Percentiles rank a stretch among this genome's conserved stretches.
These are phyloP conservation scores for Pholiota microspora DNA, from an alignment of 768 basidiomycete genomes.

Conservation along the genomic window DNA sequence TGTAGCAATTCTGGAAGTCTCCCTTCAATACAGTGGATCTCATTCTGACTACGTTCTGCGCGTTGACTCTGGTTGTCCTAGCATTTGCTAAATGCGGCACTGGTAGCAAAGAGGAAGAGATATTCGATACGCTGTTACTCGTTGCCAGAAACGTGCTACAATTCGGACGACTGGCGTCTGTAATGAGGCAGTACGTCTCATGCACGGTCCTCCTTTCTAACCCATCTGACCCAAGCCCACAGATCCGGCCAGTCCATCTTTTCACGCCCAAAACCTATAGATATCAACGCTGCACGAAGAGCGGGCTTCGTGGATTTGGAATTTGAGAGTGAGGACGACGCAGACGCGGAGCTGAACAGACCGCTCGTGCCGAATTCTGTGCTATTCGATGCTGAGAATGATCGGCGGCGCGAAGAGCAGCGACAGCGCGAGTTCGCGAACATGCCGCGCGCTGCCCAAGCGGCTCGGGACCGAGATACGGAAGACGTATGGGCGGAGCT, in stretches of 20 bases:
- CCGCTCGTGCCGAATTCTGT: constrained; percentile 61
- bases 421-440: constrained; percentile 36
- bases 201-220: constrained; percentile 8
- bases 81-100: constrained; percentile 83
- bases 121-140: constrained; percentile 89
- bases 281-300: constrained; percentile 68
- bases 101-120: constrained; percentile 88
- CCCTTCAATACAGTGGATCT: constrained; percentile 90
- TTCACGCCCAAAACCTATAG: constrained; percentile 82
- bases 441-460: constrained; percentile 62
- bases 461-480: constrained; percentile 52
- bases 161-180: constrained; percentile 87
- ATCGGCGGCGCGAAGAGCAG: constrained; percentile 18
- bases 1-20: constrained; percentile 95
- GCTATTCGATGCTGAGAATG: constrained; percentile 56
- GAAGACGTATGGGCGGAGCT: constrained; percentile 75
- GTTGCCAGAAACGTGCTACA: constrained; percentile 92
- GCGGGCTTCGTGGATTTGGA: constrained; percentile 76
- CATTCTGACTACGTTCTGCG: constrained; percentile 85
- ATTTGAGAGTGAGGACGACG: constrained; percentile 62
- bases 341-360: constrained; percentile 56
- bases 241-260: constrained; percentile 91
- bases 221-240: not conserved
- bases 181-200: constrained; percentile 83
- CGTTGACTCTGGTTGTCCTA: constrained; percentile 83